phyloP scores from a whole-genome alignment of 2,329 filamentous ascomycete species.

The Colletotrichum orchidophilum region DNA sequence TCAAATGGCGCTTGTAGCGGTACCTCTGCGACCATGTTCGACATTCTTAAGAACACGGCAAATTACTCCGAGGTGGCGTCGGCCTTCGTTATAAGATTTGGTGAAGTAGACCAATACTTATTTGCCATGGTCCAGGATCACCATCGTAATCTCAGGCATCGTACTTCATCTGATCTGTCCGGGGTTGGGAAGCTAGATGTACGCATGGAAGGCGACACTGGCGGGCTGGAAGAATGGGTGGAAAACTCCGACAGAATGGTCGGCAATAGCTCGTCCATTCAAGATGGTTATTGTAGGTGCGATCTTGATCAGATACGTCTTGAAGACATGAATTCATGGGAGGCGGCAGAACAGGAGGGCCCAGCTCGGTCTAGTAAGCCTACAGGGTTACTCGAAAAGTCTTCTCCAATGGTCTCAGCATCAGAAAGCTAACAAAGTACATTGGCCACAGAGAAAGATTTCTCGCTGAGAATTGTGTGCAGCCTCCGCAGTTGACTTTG shows the following conservation, averaged over 20 bases:
- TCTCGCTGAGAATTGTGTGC: not conserved
- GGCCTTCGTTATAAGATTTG: constrained; percentile 22
- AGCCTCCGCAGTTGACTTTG: not conserved
- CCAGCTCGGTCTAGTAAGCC: too few relatives aligned
- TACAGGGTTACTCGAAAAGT: not conserved
- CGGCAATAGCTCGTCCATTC: constrained; percentile 53
- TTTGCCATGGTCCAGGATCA: constrained; percentile 15
- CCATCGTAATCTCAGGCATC: constrained; percentile 9
- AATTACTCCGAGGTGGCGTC: constrained; percentile 23
- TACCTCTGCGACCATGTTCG: constrained; percentile 7
- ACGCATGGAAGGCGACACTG: constrained; percentile 53
- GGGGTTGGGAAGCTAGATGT: constrained; percentile 43
- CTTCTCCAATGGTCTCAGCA: not conserved
- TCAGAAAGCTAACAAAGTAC: not conserved
- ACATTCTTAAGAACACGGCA: constrained; percentile 10
- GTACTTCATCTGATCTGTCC: not conserved
- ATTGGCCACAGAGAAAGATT: constrained; percentile 6
- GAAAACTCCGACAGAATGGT: constrained; percentile 49
- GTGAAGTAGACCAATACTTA: constrained; percentile 27
- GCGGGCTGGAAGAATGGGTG: constrained; percentile 65
- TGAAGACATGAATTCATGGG: not conserved
- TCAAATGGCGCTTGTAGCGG: not conserved
- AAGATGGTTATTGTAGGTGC: constrained; percentile 37
- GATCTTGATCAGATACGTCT: constrained; percentile 18
- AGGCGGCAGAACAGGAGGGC: not conserved